phyloP scores from a whole-genome alignment of 116 monocot genomes.

The Zostera marina region DNA sequence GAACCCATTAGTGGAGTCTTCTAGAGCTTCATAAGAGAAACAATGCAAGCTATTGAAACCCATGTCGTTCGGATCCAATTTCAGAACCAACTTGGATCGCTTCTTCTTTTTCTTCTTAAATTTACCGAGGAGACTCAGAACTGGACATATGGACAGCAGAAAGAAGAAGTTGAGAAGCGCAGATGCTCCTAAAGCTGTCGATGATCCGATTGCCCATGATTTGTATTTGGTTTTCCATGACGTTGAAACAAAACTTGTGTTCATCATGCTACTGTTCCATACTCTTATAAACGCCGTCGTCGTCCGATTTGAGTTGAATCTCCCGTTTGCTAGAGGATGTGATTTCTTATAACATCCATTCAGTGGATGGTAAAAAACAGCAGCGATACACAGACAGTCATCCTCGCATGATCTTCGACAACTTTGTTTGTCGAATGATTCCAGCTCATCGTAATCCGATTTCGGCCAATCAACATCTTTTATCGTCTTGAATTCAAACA shows the following conservation, averaged over 20 bases:
- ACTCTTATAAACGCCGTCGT: slow-evolving; percentile 18
- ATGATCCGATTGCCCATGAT: neutral
- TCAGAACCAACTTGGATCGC: too few relatives aligned
- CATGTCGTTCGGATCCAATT: neutral
- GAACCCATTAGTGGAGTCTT: slow-evolving; percentile 8
- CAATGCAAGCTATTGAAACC: neutral
- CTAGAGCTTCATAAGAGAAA: slow-evolving; percentile 19
- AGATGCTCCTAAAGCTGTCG: neutral
- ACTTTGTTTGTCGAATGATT: neutral
- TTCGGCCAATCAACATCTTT: slow-evolving; percentile 14
- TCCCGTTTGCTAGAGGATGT: slow-evolving; percentile 17
- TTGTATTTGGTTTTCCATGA: neutral
- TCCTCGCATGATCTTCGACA: slow-evolving; percentile 13
- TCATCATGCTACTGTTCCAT: neutral
- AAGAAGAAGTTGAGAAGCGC: slow-evolving; percentile 1
- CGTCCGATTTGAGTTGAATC: neutral
- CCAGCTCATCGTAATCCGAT: slow-evolving; percentile 17
- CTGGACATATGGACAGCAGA: neutral
- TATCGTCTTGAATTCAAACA: neutral
- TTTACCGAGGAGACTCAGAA: too few relatives aligned
- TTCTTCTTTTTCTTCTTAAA: neutral
- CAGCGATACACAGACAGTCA: slow-evolving; percentile 27
- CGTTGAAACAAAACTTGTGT: too few relatives aligned
- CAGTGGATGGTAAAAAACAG: neutral
- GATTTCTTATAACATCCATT: slow-evolving; percentile 28